Evolutionary conservation across 169 alveolate species (phyloP).

Genomic region (Cryptosporidium viatorum): DNA sequence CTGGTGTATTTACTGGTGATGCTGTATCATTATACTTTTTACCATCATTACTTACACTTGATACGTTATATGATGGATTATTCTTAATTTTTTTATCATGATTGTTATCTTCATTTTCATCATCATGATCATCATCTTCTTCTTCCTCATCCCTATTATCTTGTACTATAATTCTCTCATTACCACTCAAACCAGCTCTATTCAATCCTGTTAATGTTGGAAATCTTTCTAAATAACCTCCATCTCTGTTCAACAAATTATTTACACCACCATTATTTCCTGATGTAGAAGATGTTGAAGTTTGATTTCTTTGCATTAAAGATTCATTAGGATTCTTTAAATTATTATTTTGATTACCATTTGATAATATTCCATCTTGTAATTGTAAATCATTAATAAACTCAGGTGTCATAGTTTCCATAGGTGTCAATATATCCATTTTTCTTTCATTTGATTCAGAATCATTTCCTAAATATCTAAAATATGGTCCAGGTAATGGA

Average conservation of each 20-base stretch:
- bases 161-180: not conserved
- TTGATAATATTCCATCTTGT: not conserved
- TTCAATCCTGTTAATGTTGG: not conserved
- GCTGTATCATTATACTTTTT: not conserved
- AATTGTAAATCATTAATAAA: not conserved
- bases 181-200: not conserved
- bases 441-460: not conserved
- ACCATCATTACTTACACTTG: not conserved
- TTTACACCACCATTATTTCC: too few species aligned
- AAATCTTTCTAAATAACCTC: not conserved
- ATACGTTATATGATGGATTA: not conserved
- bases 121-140: not conserved
- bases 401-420: not conserved
- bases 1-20: not conserved
- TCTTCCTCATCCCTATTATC: not conserved
- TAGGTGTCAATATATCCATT: not conserved
- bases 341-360: not conserved
- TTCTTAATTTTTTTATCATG: not conserved
- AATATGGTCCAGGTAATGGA: constrained; percentile 64
- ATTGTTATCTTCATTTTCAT: not conserved
- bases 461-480: constrained; percentile 46
- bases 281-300: not conserved
- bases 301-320: not conserved
- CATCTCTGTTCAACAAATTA: not conserved
- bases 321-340: not conserved